phyloP scores from a whole-genome alignment of 768 basidiomycete genomes.

The Tricholoma saponaceum region DNA sequence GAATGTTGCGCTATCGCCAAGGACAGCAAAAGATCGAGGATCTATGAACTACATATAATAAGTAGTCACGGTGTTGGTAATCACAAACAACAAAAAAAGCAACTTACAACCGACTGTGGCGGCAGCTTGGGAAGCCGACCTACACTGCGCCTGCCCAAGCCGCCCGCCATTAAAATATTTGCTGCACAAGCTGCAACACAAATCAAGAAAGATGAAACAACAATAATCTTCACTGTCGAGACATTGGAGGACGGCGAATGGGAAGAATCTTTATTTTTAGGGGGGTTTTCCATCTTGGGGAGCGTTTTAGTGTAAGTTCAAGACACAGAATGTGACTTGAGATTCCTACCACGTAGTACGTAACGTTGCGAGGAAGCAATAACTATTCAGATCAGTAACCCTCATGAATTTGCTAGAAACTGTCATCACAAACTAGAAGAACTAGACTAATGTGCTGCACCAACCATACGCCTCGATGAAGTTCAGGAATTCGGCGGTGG shows the following conservation, averaged over 20 bases:
- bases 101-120: slow-evolving; percentile 28
- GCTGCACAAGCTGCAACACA: slow-evolving; percentile 4
- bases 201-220: background rate
- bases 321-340: no score
- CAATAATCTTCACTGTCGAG: background rate
- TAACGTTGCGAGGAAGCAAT: no score
- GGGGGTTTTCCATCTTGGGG: background rate
- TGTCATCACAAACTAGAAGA: no score
- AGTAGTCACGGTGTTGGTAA: background rate
- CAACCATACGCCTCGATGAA: no score
- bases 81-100: background rate
- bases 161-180: slow-evolving; percentile 1
- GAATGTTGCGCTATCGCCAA: slow-evolving; percentile 35
- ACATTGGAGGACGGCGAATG: background rate
- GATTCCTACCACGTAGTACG: no score
- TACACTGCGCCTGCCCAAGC: background rate
- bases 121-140: slow-evolving; percentile 16
- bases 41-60: slow-evolving; percentile 41
- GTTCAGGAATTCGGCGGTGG: no score
- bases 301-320: no score
- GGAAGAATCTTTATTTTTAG: no score
- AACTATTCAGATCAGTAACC: no score
- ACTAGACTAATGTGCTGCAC: no score
- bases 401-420: no score
- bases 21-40: slow-evolving; percentile 47